Evolutionary conservation across 164 flowering plant species (phyloP), one percentile per base, ranked within the genome.

Genomic region (Annona squamosa): DNA sequence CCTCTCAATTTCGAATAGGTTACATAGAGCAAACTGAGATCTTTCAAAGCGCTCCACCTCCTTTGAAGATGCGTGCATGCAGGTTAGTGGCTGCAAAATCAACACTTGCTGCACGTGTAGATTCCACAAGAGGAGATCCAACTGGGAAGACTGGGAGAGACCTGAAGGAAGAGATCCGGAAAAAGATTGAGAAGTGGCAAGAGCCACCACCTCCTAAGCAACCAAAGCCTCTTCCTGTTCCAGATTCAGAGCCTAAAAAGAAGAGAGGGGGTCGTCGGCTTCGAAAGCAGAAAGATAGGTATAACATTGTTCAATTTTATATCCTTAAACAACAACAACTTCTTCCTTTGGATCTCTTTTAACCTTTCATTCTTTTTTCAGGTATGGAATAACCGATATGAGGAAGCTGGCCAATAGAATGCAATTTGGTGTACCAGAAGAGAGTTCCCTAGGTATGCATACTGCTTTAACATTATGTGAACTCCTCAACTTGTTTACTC

Each of bases 151-250:
- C 81, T 62, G 98, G 99, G 71, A 91, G 91, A 79, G 73, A 76
- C n/a, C 82, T 91, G 9, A 74, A 87, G 59, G 96, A 89, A 37
- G 94, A 88, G 80, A 83, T 95, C 17, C 91, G 79, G 26, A 93
- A 91, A 81, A 92, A 91, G 80, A 94, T 95, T 76, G 98, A 90
- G 74, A 95, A 95, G 78, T 95, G 98, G 98, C 99, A 93, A 80
- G 99, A 95, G 73, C 97, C 97, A 2, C 96, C 98, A 48, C 99
- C 99, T 70, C 94, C 99, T 69, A 95, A 91, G 86, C 94, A 86
- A 79, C 96, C 97, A 57, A 95, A 91, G 73, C 98, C 98, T 65
- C 92, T 95, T 72, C 99, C 99, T 41, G 99, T 93, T 74, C 99
- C 98, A 56, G 99, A 95, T 82, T 93, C 99, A 76, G 98, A 95